Evolutionary conservation across 306 rosid genomes (phyloP).

Genomic region (Vicia faba): DNA sequence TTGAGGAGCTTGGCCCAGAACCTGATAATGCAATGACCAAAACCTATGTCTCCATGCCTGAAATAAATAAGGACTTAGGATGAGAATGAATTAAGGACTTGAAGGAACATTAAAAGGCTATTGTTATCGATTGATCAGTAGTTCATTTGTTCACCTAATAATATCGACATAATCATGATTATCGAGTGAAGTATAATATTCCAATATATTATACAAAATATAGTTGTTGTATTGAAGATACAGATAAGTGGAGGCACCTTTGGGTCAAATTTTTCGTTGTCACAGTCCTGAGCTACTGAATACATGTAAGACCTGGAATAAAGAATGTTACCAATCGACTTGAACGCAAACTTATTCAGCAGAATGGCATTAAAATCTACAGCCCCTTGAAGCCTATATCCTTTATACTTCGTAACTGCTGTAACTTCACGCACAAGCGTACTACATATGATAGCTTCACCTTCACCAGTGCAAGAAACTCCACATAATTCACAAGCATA

Average conservation of each 20-base stretch:
- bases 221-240: not conserved
- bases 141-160: too few species aligned
- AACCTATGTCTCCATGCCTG: too few species aligned
- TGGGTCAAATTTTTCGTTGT: conserved; percentile 72
- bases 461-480: conserved; percentile 92
- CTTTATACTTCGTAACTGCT: too few species aligned
- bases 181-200: too few species aligned
- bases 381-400: too few species aligned
- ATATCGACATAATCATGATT: too few species aligned
- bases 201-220: too few species aligned
- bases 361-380: conserved; percentile 26
- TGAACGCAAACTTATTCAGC: conserved; percentile 18
- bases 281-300: conserved; percentile 96
- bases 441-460: conserved; percentile 91
- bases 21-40: too few species aligned
- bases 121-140: too few species aligned
- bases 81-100: too few species aligned
- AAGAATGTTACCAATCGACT: conserved; percentile 31
- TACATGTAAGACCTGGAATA: conserved; percentile 82
- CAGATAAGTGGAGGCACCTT: conserved; percentile 56
- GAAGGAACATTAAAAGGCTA: too few species aligned
- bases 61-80: too few species aligned
- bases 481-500: conserved; percentile 87
- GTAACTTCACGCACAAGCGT: conserved; percentile 80
- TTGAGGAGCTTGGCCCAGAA: conserved; percentile 60